These are phyloP conservation scores for Chimonanthus salicifolius DNA, from an alignment of 164 flowering plant genomes.

Conservation along the genomic window DNA sequence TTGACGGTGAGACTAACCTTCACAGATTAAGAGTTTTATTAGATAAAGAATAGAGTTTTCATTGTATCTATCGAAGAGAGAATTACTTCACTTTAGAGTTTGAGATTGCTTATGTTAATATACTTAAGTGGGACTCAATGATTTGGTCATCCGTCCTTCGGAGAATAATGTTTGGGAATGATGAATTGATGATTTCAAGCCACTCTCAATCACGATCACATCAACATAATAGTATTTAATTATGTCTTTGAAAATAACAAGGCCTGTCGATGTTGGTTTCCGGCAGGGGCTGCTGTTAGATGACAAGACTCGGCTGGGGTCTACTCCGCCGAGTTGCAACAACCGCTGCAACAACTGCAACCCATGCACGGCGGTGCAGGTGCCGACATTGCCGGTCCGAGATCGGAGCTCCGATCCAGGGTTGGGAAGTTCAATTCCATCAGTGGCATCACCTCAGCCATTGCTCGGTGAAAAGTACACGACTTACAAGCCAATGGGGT, in stretches of 20 bases:
- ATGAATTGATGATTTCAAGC: too few relatives aligned
- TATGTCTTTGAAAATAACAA: not conserved
- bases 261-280: not conserved
- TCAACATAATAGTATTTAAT: not conserved
- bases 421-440: conserved; percentile 4
- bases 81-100: too few relatives aligned
- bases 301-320: conserved; percentile 64
- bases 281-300: conserved; percentile 13
- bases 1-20: too few relatives aligned
- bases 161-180: too few relatives aligned
- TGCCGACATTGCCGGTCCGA: conserved; percentile 45
- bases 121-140: too few relatives aligned
- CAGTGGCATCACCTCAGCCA: not conserved
- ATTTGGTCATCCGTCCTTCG: too few relatives aligned
- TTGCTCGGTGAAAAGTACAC: conserved; percentile 41
- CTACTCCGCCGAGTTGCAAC: conserved; percentile 83
- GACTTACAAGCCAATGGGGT: conserved; percentile 75
- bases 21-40: too few relatives aligned
- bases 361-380: conserved; percentile 83
- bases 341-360: conserved; percentile 77
- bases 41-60: too few relatives aligned
- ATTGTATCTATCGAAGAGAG: too few relatives aligned
- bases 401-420: conserved; percentile 17
- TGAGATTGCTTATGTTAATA: too few relatives aligned
- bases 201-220: not conserved